A percentile compares a stretch with the other conserved stretches of the same genome.
phyloP scores from a whole-genome alignment of 352 stramenopile genomes.

The Pythium grandisporangium region DNA sequence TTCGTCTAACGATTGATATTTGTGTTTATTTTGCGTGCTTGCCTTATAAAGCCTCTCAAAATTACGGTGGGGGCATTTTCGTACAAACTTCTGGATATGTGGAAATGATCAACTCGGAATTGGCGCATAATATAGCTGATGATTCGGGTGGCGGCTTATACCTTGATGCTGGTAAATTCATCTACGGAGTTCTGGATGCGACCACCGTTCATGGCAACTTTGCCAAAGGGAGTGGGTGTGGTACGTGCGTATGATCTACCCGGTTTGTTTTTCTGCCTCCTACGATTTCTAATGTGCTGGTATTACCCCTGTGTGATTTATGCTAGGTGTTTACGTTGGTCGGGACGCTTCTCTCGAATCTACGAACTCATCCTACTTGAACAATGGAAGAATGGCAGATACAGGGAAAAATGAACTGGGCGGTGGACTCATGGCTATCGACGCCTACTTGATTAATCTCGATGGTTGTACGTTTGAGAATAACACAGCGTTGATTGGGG shows the following conservation, averaged over 20 bases:
- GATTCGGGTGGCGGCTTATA: constrained; percentile 50
- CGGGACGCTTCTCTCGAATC: constrained; percentile 20
- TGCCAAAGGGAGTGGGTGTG: constrained; percentile 33
- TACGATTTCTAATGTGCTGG: background rate
- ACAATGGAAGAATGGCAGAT: constrained; percentile 25
- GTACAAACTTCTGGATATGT: constrained; percentile 22
- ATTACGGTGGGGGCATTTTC: constrained; percentile 39
- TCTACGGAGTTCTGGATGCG: constrained; percentile 18
- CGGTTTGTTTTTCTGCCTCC: background rate
- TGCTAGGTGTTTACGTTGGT: constrained; percentile 35
- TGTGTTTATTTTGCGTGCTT: background rate
- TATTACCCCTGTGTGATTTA: too few relatives aligned
- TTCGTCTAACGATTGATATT: background rate
- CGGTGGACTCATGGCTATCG: constrained; percentile 30
- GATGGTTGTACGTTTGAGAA: constrained; percentile 18
- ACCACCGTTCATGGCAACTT: constrained; percentile 23
- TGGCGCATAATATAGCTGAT: constrained; percentile 40
- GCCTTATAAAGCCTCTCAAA: constrained; percentile 25
- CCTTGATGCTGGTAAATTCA: constrained; percentile 36
- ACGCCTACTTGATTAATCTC: constrained; percentile 26
- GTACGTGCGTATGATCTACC: constrained; percentile 7
- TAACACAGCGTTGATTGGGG: constrained; percentile 42
- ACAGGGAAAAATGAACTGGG: constrained; percentile 54
- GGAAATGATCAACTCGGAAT: constrained; percentile 9
- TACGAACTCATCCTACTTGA: constrained; percentile 21